These are phyloP conservation scores for Backusella australiensis DNA, from an alignment of 192 early-diverging fungal genomes.

Conservation along the genomic window DNA sequence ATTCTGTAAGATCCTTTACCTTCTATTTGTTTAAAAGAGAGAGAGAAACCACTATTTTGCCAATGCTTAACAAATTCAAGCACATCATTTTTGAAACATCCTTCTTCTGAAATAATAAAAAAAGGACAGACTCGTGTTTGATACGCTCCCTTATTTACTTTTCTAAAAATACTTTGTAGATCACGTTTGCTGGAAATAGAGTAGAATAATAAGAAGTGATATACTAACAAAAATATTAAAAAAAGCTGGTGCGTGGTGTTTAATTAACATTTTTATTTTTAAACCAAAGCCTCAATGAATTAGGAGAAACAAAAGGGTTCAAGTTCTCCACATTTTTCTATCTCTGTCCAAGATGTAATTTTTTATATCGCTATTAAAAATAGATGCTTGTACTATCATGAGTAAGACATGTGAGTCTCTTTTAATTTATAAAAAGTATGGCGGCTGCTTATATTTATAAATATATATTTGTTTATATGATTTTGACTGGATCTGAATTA, in stretches of 20 bases:
- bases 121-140: background rate
- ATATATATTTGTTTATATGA: background rate
- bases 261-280: background rate
- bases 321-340: background rate
- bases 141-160: background rate
- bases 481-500: background rate
- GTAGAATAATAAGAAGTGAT: background rate
- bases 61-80: background rate
- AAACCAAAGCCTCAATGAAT: background rate
- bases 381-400: background rate
- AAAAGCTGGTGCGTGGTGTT: background rate
- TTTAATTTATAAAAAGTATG: background rate
- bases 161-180: slow-evolving; percentile 1
- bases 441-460: background rate
- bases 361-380: background rate
- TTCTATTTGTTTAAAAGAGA: too few relatives aligned
- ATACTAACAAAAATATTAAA: background rate
- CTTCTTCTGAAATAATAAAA: background rate
- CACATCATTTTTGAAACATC: background rate
- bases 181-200: background rate
- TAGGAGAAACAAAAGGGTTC: background rate
- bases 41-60: too few relatives aligned
- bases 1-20: too few relatives aligned
- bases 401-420: background rate
- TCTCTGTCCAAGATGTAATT: background rate